phyloP scores from a whole-genome alignment of 345 rosid genomes.

The Excoecaria cochinchinensis region DNA sequence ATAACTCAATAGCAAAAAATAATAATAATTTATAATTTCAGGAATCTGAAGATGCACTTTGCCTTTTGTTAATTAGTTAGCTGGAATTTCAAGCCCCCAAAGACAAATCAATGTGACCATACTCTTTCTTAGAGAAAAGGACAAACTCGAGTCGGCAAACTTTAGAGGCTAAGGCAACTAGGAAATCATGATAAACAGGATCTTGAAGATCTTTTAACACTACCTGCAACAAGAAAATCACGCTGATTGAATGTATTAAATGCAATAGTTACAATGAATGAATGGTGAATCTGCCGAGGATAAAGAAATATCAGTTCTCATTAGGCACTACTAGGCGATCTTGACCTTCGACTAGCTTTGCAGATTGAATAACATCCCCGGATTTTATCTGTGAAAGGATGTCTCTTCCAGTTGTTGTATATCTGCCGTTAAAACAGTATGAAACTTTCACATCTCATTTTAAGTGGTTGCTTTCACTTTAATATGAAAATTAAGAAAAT shows the following conservation, averaged over 20 bases:
- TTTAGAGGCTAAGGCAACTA: too few species aligned
- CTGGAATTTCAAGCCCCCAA: not conserved
- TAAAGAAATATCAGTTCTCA: slow-evolving; percentile 33
- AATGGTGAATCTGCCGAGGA: not conserved
- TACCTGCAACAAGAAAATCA: slow-evolving; percentile 18
- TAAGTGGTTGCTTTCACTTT: too few species aligned
- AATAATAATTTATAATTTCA: too few species aligned
- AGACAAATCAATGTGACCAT: not conserved
- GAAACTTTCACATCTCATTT: too few species aligned
- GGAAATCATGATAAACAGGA: too few species aligned
- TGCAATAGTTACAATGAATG: not conserved
- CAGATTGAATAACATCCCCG: slow-evolving; percentile 71
- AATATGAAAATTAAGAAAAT: too few species aligned
- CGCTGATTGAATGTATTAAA: slow-evolving; percentile 4
- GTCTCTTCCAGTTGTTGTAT: slow-evolving; percentile 69
- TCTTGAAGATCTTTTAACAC: not conserved
- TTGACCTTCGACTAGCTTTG: slow-evolving; percentile 68
- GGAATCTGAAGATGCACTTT: too few species aligned
- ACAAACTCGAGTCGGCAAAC: too few species aligned
- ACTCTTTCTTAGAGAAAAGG: too few species aligned
- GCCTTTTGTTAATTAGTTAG: too few species aligned
- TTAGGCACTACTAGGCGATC: slow-evolving; percentile 70
- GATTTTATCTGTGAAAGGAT: slow-evolving; percentile 78
- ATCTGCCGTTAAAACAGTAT: slow-evolving; percentile 35
- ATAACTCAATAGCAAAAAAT: too few species aligned